A percentile compares a stretch with the other conserved stretches of the same genome.
phyloP scores from a whole-genome alignment of 257 asterid species.

The Leptodermis oblonga region DNA sequence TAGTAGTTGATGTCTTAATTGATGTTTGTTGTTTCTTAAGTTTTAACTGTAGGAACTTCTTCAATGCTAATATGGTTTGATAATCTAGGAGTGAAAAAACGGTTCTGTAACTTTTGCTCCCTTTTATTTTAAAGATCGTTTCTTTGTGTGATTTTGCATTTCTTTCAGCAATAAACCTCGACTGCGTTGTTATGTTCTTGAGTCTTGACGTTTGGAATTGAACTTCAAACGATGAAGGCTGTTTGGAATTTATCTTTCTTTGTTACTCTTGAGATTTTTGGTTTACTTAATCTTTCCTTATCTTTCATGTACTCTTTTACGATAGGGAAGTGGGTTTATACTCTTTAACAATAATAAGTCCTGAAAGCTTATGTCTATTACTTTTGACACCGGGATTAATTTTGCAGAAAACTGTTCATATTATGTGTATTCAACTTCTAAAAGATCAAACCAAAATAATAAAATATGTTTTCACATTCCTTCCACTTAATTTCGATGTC shows the following conservation, averaged over 20 bases:
- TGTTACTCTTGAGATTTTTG: too few species aligned
- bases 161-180: too few species aligned
- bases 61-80: not conserved
- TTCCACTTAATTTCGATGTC: not conserved
- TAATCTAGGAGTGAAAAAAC: not conserved
- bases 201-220: not conserved
- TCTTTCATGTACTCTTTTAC: too few species aligned
- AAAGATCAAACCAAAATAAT: not conserved
- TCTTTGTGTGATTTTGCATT: too few species aligned
- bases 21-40: conserved; percentile 16
- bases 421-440: not conserved
- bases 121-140: too few species aligned
- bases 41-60: conserved; percentile 10
- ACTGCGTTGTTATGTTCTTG: too few species aligned
- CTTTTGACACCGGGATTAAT: not conserved
- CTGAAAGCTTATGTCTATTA: not conserved
- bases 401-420: not conserved
- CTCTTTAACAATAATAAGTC: too few species aligned
- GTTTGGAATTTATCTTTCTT: too few species aligned
- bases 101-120: not conserved
- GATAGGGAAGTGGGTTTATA: too few species aligned
- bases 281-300: too few species aligned
- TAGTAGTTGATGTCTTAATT: conserved; percentile 13
- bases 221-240: not conserved
- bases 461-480: not conserved